phyloP scores from a whole-genome alignment of 2,329 filamentous ascomycete genomes.

The Fusarium sp. region DNA sequence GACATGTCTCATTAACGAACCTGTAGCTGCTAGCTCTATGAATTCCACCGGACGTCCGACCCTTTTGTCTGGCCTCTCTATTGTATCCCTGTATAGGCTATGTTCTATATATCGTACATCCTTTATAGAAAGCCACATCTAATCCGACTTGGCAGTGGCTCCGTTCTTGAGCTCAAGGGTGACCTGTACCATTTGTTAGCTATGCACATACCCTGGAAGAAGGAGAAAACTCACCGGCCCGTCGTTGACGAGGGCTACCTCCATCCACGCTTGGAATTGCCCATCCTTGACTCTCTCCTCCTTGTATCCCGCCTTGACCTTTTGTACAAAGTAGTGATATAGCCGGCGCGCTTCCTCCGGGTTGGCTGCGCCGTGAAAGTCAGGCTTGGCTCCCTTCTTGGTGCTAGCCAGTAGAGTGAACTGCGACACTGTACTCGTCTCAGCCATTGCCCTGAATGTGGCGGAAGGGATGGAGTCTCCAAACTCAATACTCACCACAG shows the following conservation, averaged over 20 bases:
- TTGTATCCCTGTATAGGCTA: conserved; percentile 10
- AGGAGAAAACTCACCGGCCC: conserved; percentile 65
- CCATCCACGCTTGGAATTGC: conserved; percentile 99
- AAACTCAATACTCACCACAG: conserved; percentile 73
- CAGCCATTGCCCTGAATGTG: conserved; percentile 1
- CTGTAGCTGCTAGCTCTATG: neutral
- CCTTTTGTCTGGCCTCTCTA: conserved; percentile 24
- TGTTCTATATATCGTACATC: neutral
- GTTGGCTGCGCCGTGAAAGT: conserved; percentile 89
- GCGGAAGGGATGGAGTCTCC: neutral
- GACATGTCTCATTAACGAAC: conserved; percentile 3
- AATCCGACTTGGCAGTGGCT: conserved; percentile 31
- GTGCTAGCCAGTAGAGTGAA: conserved; percentile 93
- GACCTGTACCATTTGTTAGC: conserved; percentile 34
- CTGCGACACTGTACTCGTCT: conserved; percentile 81
- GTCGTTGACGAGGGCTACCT: conserved; percentile 92
- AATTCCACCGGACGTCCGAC: neutral
- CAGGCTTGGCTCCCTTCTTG: conserved; percentile 96
- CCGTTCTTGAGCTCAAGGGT: conserved; percentile 46
- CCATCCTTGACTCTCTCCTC: conserved; percentile 88
- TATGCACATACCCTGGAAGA: neutral
- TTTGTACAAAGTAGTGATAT: conserved; percentile 85
- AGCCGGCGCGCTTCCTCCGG: conserved; percentile 82
- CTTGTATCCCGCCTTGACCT: conserved; percentile 78
- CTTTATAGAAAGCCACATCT: conserved; percentile 20